Conservation (phyloP, 371 early-diverging fungal species). For the Lichtheimia hyalospora region DNA sequence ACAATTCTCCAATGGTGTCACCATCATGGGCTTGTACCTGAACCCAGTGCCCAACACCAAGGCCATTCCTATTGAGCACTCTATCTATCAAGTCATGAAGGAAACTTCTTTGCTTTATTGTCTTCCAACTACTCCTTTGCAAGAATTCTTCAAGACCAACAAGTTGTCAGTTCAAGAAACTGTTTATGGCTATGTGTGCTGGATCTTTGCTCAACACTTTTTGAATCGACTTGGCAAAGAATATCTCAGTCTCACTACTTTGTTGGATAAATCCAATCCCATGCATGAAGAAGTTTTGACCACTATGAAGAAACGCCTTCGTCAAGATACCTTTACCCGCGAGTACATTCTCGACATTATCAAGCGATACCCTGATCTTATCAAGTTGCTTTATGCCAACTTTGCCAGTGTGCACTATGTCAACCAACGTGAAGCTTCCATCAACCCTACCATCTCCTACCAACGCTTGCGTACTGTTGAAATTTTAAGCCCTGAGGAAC, state of each 20-base stretch:
- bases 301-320: slow-evolving; percentile 96
- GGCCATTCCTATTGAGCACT: slow-evolving; percentile 85
- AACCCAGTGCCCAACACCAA: slow-evolving; percentile 79
- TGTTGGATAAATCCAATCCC: slow-evolving; percentile 79
- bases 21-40: slow-evolving; percentile 91
- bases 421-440: slow-evolving; percentile 60
- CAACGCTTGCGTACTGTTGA: slow-evolving; percentile 87
- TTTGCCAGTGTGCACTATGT: slow-evolving; percentile 95
- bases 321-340: slow-evolving; percentile 97
- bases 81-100: slow-evolving; percentile 94
- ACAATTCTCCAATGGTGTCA: slow-evolving; percentile 98
- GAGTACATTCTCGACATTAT: slow-evolving; percentile 97
- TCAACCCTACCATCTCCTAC: slow-evolving; percentile 83
- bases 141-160: slow-evolving; percentile 90
- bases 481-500: slow-evolving; percentile 77
- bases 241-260: slow-evolving; percentile 77
- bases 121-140: slow-evolving; percentile 93
- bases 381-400: slow-evolving; percentile 92
- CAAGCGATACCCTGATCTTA: slow-evolving; percentile 90
- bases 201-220: slow-evolving; percentile 98
- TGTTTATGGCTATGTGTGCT: slow-evolving; percentile 93
- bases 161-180: slow-evolving; percentile 94
- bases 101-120: slow-evolving; percentile 96
- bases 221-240: slow-evolving; percentile 95
- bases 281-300: slow-evolving; percentile 89